These are phyloP conservation scores for Suhomyces atakaporum DNA, from an alignment of 1,139 yeast genomes.

Conservation along the genomic window DNA sequence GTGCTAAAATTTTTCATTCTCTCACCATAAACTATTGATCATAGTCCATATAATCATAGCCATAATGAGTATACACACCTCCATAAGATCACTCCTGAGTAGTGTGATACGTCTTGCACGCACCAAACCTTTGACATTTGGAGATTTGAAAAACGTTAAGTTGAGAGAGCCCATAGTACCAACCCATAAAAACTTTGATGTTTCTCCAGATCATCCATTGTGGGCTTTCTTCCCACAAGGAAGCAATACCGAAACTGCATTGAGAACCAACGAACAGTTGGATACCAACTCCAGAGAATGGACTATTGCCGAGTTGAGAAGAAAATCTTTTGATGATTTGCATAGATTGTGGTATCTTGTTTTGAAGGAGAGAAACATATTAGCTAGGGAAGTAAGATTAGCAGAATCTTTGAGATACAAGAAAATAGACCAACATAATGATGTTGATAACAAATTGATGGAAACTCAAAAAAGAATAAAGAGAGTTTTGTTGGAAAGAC, in stretches of 20 bases:
- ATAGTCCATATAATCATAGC: background rate
- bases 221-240: conserved; percentile 87
- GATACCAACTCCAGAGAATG: conserved; percentile 71
- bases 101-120: conserved; percentile 17
- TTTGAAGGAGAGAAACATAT: conserved; percentile 76
- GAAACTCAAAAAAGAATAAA: conserved; percentile 61
- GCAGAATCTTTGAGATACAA: conserved; percentile 32
- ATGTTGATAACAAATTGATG: conserved; percentile 38
- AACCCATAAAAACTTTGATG: conserved; percentile 66
- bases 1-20: conserved; percentile 13
- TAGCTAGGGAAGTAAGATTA: conserved; percentile 71
- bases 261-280: conserved; percentile 62
- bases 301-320: conserved; percentile 85
- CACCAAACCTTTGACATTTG: conserved; percentile 32
- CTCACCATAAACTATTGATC: background rate
- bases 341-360: conserved; percentile 90
- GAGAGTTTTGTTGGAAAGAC: conserved; percentile 86
- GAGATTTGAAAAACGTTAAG: conserved; percentile 33
- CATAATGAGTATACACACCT: conserved; percentile 13
- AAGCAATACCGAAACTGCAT: conserved; percentile 46
- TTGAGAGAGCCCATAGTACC: conserved; percentile 89
- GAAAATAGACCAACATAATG: conserved; percentile 28
- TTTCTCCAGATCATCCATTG: conserved; percentile 85
- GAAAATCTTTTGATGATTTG: conserved; percentile 88
- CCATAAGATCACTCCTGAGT: conserved; percentile 10